Conservation (phyloP, 2,329 filamentous ascomycete genomes). For the Trichocomaceae sp. region DNA sequence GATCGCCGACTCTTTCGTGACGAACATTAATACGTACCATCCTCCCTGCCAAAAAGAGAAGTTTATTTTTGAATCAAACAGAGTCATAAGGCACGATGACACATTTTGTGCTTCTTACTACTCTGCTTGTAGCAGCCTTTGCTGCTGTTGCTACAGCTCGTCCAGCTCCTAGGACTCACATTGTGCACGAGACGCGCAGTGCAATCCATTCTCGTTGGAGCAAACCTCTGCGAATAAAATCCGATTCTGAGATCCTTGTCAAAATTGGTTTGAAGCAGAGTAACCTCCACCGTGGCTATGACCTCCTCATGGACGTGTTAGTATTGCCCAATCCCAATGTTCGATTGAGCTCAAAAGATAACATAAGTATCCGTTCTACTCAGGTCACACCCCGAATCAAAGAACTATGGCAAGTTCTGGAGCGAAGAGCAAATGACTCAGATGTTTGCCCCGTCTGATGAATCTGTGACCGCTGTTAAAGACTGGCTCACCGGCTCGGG, state of each 20-base stretch:
- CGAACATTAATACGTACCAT: background rate
- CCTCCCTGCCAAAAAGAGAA: background rate
- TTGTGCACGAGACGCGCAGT: constrained; percentile 10
- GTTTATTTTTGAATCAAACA: background rate
- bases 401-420: constrained; percentile 40
- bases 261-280: constrained; percentile 12
- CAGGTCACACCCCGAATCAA: constrained; percentile 33
- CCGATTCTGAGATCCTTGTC: constrained; percentile 7
- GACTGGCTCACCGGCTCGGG: constrained; percentile 51
- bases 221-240: constrained; percentile 2
- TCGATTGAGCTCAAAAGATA: background rate
- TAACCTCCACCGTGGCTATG: constrained; percentile 10
- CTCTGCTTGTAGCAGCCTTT: constrained; percentile 7
- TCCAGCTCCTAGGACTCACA: constrained; percentile 9
- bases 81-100: background rate
- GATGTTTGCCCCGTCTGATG: constrained; percentile 36
- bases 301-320: constrained; percentile 12
- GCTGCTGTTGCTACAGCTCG: constrained; percentile 6
- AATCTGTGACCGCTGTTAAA: constrained; percentile 46
- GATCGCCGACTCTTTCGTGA: background rate
- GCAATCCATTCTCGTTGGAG: constrained; percentile 8
- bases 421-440: constrained; percentile 38
- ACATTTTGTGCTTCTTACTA: constrained; percentile 6
- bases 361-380: background rate
- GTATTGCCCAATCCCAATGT: background rate